Evolutionary conservation across 2,329 filamentous ascomycete genomes (phyloP).

Genomic region (Bipolaris victoriae): DNA sequence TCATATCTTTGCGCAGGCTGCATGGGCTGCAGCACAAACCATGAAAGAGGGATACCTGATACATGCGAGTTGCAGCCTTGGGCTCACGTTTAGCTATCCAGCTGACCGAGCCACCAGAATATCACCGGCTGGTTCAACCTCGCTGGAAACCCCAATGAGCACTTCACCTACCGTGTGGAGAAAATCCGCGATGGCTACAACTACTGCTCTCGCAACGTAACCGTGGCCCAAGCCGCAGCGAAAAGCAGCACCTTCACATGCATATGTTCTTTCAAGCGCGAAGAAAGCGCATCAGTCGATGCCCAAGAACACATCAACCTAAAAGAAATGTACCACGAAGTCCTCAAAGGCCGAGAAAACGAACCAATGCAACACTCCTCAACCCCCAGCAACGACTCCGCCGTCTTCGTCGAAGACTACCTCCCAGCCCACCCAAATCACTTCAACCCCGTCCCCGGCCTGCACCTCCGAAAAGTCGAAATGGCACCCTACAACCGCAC

Average conservation of each 20-base stretch:
- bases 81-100: background rate
- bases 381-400: background rate
- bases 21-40: conserved; percentile 63
- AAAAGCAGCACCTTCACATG: conserved; percentile 59
- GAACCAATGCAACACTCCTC: background rate
- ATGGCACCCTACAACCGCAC: background rate
- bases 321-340: conserved; percentile 42
- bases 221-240: conserved; percentile 56
- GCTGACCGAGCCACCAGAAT: background rate
- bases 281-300: conserved; percentile 45
- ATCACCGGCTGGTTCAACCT: conserved; percentile 40
- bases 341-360: conserved; percentile 8
- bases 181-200: conserved; percentile 59
- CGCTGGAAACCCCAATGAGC: conserved; percentile 53
- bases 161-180: conserved; percentile 60
- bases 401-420: background rate
- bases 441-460: background rate
- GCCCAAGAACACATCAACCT: conserved; percentile 47
- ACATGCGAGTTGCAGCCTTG: conserved; percentile 49
- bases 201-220: conserved; percentile 60
- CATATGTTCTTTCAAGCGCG: conserved; percentile 59
- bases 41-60: conserved; percentile 58
- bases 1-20: conserved; percentile 64
- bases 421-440: background rate
- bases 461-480: background rate